Conservation (phyloP, 2,329 filamentous ascomycete genomes). For the Coniochaeta prunicola region DNA sequence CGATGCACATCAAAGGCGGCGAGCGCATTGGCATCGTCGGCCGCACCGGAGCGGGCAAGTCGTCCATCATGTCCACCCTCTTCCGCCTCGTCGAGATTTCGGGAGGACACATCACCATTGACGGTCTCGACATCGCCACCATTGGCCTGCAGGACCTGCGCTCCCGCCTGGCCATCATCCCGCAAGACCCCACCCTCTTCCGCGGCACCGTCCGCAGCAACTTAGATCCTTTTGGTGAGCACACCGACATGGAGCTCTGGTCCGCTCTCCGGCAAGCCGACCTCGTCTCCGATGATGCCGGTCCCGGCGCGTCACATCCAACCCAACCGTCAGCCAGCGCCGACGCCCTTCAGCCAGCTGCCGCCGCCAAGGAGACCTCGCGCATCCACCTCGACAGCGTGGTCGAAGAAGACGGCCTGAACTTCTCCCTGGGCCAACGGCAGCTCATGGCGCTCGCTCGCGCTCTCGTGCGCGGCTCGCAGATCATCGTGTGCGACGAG, state of each 20-base stretch:
- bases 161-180: constrained; percentile 73
- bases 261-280: constrained; percentile 70
- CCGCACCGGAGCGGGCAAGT: constrained; percentile 76
- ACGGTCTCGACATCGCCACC: constrained; percentile 62
- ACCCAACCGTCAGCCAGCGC: constrained; percentile 32
- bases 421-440: constrained; percentile 90
- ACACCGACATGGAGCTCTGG: constrained; percentile 73
- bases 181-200: constrained; percentile 79
- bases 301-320: constrained; percentile 16
- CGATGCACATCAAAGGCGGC: constrained; percentile 65
- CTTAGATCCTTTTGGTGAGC: constrained; percentile 73
- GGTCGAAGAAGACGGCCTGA: constrained; percentile 91
- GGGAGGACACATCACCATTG: constrained; percentile 54
- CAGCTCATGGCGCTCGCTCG: constrained; percentile 93
- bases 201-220: constrained; percentile 73
- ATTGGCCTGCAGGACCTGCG: constrained; percentile 70
- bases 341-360: constrained; percentile 15
- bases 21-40: constrained; percentile 79
- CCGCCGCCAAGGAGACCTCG: constrained; percentile 23
- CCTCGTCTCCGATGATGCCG: constrained; percentile 45
- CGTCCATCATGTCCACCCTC: constrained; percentile 73
- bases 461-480: constrained; percentile 77
- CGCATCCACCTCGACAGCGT: constrained; percentile 75
- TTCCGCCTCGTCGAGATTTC: constrained; percentile 68
- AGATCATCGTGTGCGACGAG: constrained; percentile 96